Percentiles rank a stretch among this genome's conserved stretches.
phyloP scores from a whole-genome alignment of 805 yeast genomes.

The Lachancea sp. region DNA sequence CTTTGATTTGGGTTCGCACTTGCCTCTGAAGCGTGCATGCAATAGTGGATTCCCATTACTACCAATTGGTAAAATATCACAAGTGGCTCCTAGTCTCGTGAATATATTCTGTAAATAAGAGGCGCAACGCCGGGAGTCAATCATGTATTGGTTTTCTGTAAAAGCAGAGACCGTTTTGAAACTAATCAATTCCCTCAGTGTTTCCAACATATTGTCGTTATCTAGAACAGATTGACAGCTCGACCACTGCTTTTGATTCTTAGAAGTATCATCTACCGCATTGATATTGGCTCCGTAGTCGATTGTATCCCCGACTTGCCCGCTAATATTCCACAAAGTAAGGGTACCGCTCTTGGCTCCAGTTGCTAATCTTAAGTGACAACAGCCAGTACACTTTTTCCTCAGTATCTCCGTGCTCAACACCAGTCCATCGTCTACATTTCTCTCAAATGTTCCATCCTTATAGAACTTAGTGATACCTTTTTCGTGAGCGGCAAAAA shows the following conservation, averaged over 20 bases:
- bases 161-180: constrained; percentile 73
- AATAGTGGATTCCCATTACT: constrained; percentile 70
- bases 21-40: constrained; percentile 60
- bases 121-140: constrained; percentile 86
- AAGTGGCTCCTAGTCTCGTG: constrained; percentile 61
- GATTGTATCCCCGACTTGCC: constrained; percentile 9
- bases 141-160: constrained; percentile 46
- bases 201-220: constrained; percentile 57
- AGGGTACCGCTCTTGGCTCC: constrained; percentile 69
- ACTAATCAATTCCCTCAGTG: constrained; percentile 55
- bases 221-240: constrained; percentile 28
- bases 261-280: not conserved
- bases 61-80: constrained; percentile 64
- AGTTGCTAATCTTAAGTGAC: constrained; percentile 45
- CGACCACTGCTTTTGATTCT: not conserved
- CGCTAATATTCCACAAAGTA: constrained; percentile 60
- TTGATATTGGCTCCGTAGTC: not conserved
- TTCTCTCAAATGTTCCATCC: constrained; percentile 42
- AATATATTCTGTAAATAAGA: constrained; percentile 58
- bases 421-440: constrained; percentile 49
- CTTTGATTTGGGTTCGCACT: constrained; percentile 35
- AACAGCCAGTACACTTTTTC: constrained; percentile 21
- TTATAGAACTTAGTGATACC: constrained; percentile 42
- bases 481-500: constrained; percentile 35
- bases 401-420: constrained; percentile 49